These are phyloP conservation scores for Claviceps fusiformis DNA, from an alignment of 2,329 filamentous ascomycete species.

Conservation along the genomic window DNA sequence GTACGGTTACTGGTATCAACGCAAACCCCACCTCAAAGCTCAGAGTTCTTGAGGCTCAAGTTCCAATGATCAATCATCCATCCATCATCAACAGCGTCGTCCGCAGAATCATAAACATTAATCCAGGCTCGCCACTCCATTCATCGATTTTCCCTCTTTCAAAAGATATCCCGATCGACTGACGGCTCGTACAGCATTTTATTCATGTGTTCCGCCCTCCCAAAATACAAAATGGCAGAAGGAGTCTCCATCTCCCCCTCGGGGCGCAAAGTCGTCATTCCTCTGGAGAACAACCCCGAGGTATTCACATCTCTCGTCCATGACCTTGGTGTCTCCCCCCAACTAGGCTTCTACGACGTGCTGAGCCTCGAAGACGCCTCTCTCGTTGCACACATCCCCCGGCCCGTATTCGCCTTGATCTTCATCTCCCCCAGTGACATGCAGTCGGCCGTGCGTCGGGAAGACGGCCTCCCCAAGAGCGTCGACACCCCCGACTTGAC, in stretches of 20 bases:
- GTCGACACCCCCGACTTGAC: constrained; percentile 12
- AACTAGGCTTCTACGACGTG: constrained; percentile 67
- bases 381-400: constrained; percentile 57
- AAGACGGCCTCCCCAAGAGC: constrained; percentile 13
- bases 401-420: constrained; percentile 63
- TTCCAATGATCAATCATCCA: too few relatives aligned
- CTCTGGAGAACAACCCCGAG: constrained; percentile 53
- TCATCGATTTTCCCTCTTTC: background rate
- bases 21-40: too few relatives aligned
- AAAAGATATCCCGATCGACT: too few relatives aligned
- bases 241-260: constrained; percentile 16
- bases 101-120: too few relatives aligned
- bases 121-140: background rate
- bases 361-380: constrained; percentile 66
- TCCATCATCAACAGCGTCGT: too few relatives aligned
- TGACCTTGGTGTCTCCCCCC: constrained; percentile 54
- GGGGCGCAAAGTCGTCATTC: constrained; percentile 24
- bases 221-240: constrained; percentile 12
- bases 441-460: constrained; percentile 31
- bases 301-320: constrained; percentile 62
- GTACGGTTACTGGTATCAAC: too few relatives aligned
- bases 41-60: too few relatives aligned
- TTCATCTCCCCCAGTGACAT: constrained; percentile 55
- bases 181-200: too few relatives aligned
- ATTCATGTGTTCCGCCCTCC: too few relatives aligned